Percentiles rank a stretch among this genome's conserved stretches.
Evolutionary conservation across 2,329 filamentous ascomycete genomes (phyloP).

Genomic region (Hymenoscyphus scutula): DNA sequence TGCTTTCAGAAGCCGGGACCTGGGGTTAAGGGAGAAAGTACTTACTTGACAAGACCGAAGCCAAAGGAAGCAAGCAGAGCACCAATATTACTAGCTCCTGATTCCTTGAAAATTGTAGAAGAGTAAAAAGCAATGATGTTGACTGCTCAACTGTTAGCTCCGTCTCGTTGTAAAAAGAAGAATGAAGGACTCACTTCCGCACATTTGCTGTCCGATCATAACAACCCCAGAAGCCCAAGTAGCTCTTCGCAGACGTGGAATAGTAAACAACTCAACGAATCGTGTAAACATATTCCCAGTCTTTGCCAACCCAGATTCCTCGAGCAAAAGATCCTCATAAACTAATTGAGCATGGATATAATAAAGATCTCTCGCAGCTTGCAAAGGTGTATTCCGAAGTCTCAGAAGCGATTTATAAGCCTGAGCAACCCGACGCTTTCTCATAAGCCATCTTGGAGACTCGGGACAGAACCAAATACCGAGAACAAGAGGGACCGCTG

Average conservation of each 20-base stretch:
- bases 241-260: conserved; percentile 68
- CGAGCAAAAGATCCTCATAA: conserved; percentile 29
- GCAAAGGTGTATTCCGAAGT: conserved; percentile 56
- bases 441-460: conserved; percentile 63
- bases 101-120: conserved; percentile 56
- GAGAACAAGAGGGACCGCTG: conserved; percentile 54
- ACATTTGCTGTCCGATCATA: conserved; percentile 54
- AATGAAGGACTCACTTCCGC: conserved; percentile 17
- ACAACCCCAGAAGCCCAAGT: conserved; percentile 74
- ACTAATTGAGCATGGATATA: conserved; percentile 54
- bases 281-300: conserved; percentile 58
- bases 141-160: conserved; percentile 48
- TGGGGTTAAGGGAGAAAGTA: background rate
- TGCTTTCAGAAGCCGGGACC: too few relatives aligned
- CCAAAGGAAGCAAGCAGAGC: conserved; percentile 62
- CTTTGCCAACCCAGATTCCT: conserved; percentile 41
- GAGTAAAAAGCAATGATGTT: conserved; percentile 66
- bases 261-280: conserved; percentile 64
- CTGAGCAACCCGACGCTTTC: conserved; percentile 41
- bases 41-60: conserved; percentile 56
- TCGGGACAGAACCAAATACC: conserved; percentile 66
- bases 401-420: conserved; percentile 57
- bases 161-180: background rate
- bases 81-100: conserved; percentile 52
- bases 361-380: conserved; percentile 62